Evolutionary conservation across 805 yeast species (phyloP).

Genomic region (Pichia cephalocereana): DNA sequence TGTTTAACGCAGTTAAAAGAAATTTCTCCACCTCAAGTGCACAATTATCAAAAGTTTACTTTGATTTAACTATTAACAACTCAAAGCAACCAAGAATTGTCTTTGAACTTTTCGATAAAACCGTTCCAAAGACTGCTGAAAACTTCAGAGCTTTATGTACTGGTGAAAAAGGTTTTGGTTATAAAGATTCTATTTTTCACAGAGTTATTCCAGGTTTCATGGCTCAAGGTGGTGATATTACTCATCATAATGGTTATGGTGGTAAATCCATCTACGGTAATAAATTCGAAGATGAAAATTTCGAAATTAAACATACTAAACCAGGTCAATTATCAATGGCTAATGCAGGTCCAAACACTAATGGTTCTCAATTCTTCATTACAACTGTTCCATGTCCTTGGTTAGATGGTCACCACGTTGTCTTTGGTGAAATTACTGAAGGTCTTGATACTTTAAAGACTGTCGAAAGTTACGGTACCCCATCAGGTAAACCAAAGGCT

Average conservation of each 20-base stretch:
- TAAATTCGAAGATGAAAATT: constrained; percentile 72
- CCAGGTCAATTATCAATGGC: constrained; percentile 90
- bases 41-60: constrained; percentile 42
- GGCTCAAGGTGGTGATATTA: constrained; percentile 93
- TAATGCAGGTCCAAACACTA: constrained; percentile 96
- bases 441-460: constrained; percentile 82
- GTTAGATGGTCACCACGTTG: constrained; percentile 93
- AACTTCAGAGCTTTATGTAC: constrained; percentile 90
- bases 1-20: constrained; percentile 27
- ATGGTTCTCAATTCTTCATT: constrained; percentile 95
- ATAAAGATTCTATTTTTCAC: constrained; percentile 82
- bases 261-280: constrained; percentile 82
- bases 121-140: constrained; percentile 92
- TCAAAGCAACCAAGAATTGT: constrained; percentile 45
- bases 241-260: constrained; percentile 80
- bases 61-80: constrained; percentile 50
- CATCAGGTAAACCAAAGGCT: constrained; percentile 37
- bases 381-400: constrained; percentile 82
- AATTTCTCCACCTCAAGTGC: constrained; percentile 40
- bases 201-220: constrained; percentile 93
- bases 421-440: constrained; percentile 84
- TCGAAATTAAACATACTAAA: constrained; percentile 61
- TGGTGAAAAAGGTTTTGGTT: constrained; percentile 88
- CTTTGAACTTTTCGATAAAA: constrained; percentile 83
- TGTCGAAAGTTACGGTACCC: constrained; percentile 57